phyloP scores from a whole-genome alignment of 208 protist genomes.

The Spongospora subterranea region DNA sequence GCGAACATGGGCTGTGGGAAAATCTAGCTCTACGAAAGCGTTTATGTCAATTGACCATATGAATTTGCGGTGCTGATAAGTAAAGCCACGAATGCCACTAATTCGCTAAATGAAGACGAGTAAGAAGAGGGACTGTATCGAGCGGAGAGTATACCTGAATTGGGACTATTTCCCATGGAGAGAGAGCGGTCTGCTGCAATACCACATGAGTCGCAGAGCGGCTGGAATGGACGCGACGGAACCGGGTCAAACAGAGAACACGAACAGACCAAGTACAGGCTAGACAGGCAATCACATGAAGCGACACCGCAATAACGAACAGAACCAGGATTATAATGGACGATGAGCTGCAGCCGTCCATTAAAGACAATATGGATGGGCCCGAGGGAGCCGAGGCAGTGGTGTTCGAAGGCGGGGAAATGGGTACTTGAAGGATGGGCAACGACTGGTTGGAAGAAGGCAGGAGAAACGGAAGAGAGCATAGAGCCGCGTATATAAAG shows the following conservation, averaged over 20 bases:
- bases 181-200: background rate
- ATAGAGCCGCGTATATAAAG: background rate
- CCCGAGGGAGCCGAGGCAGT: background rate
- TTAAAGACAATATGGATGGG: background rate
- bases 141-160: background rate
- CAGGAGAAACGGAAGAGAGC: background rate
- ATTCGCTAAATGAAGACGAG: background rate
- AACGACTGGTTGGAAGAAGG: background rate
- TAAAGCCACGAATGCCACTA: background rate
- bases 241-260: background rate
- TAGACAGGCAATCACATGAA: background rate
- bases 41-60: background rate
- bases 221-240: background rate
- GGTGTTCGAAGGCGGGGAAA: background rate
- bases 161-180: background rate
- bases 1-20: background rate
- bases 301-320: background rate
- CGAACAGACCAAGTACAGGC: background rate
- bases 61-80: constrained; percentile 45
- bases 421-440: background rate
- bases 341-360: background rate
- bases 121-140: background rate
- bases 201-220: background rate
- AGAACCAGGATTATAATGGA: background rate
- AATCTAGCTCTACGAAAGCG: constrained; percentile 37